These are phyloP conservation scores for Cochlearia excelsa DNA, from an alignment of 345 rosid species.

Conservation along the genomic window DNA sequence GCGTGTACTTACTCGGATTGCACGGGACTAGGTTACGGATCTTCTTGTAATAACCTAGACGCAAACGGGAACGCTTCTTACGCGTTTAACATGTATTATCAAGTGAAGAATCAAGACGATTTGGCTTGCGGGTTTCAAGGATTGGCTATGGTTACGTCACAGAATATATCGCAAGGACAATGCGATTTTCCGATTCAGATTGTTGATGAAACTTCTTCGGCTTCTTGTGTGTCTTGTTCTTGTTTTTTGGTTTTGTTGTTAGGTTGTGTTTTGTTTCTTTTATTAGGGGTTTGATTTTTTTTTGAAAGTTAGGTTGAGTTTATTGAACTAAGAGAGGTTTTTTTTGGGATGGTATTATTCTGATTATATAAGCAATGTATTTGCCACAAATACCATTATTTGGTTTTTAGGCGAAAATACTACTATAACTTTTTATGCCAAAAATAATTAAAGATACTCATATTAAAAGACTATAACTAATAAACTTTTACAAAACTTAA, in stretches of 20 bases:
- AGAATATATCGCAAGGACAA: constrained; percentile 63
- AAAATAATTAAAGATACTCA: no score
- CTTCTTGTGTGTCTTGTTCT: neutral
- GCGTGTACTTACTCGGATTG: constrained; percentile 65
- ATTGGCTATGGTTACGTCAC: constrained; percentile 43
- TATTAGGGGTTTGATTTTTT: no score
- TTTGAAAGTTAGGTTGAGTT: constrained; percentile 19
- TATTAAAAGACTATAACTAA: no score
- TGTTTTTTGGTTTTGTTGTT: constrained; percentile 18
- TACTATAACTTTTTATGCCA: no score
- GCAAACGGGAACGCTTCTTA: constrained; percentile 61
- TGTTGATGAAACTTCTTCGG: constrained; percentile 27
- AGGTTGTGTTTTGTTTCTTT: constrained; percentile 20
- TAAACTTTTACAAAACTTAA: no score
- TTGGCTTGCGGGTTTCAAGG: constrained; percentile 61
- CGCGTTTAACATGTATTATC: constrained; percentile 72
- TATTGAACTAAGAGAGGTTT: no score
- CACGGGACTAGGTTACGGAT: constrained; percentile 57
- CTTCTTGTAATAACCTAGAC: constrained; percentile 57
- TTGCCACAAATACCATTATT: no score
- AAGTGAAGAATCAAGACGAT: constrained; percentile 57
- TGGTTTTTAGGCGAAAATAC: no score
- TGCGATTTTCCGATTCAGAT: constrained; percentile 72
- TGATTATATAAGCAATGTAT: no score
- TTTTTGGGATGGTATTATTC: no score